A percentile compares a stretch with the other conserved stretches of the same genome.
phyloP scores from a whole-genome alignment of 768 basidiomycete species.

The Cyathus striatus region DNA sequence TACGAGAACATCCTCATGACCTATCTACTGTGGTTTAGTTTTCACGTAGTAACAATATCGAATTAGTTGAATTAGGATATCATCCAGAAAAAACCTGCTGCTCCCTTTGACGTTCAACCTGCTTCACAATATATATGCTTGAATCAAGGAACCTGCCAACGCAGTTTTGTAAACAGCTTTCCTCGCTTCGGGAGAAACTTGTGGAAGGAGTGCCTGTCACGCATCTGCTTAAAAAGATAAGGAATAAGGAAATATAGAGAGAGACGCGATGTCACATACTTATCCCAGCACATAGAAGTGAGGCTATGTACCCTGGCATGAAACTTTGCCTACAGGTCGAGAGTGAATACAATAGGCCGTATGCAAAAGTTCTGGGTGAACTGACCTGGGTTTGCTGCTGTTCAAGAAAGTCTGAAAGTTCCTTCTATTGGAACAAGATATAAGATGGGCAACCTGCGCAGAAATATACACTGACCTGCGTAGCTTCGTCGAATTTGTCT shows the following conservation, averaged over 20 bases:
- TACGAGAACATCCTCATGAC: too few species aligned
- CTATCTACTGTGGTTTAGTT: too few species aligned
- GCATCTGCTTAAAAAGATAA: conserved; percentile 45
- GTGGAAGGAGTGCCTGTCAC: conserved; percentile 75
- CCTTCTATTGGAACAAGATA: conserved; percentile 61
- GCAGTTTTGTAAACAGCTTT: conserved; percentile 81
- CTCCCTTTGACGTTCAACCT: conserved; percentile 44
- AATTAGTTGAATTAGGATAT: too few species aligned
- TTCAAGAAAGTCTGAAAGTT: conserved; percentile 75
- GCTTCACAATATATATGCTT: conserved; percentile 74
- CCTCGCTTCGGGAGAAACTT: conserved; percentile 75
- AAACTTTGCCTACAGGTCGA: conserved; percentile 35
- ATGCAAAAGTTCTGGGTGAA: neutral
- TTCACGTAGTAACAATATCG: too few species aligned
- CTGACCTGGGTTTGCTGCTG: conserved; percentile 76
- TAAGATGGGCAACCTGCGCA: conserved; percentile 4
- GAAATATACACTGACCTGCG: conserved; percentile 69
- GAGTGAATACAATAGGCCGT: neutral
- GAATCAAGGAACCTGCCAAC: conserved; percentile 91
- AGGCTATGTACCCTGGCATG: conserved; percentile 70
- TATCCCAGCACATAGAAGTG: conserved; percentile 89
- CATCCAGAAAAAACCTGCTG: too few species aligned
- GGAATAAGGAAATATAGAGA: conserved; percentile 3
- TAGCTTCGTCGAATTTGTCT: conserved; percentile 72
- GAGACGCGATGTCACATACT: conserved; percentile 55